Base-by-base conservation (phyloP, 2,329 filamentous ascomycete genomes). In the Trichocomaceae sp. region DNA sequence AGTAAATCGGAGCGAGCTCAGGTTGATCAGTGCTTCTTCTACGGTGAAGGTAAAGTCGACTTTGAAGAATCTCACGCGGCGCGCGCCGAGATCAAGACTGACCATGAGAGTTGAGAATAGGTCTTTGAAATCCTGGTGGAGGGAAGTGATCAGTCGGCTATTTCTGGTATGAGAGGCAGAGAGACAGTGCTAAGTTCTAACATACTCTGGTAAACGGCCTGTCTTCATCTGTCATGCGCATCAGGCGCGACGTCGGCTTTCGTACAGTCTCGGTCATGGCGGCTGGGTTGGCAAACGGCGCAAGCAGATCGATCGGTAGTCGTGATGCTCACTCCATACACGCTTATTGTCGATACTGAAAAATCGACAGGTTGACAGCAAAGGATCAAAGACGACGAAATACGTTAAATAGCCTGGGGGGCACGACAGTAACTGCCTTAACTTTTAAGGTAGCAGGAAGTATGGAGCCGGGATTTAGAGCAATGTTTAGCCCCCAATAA, bases 211-310 rank as follows among this genome's bases (percentile, higher is more conserved):
- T 96, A 70, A 92, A 97, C 42, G 93, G 92, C 67, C 92, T 84
- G 68, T 96, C 92, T 79, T 97, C 92, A 68, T 93, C 88, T 71
- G 93, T 97, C 91, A 96, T 96, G 74, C 92, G 90, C 79, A 99
- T 80, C 67, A 97, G 79, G 71, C 92, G 85, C 66, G 91, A 96
- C 26, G 91, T 96, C 60, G 92, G 96, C 76, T 97, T 92, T 81
- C 97, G 92, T 91, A 97, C 96, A 73, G 91, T 95, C 80, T 47
- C 50, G 23, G 50, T 35, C 54, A 52, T 56, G 23, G 26, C 39
- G 44, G 33, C 23, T 33, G 20, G 33, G 37, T 10, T 47, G 8
- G 19, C 15, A 17, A 45, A 31, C 7, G 50, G 19, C 12, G 44
- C 49, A 17, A 42, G 22, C 50, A 56, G 20, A 6, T 22, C 17